Evolutionary conservation across 2,329 filamentous ascomycete genomes (phyloP).

Genomic region (Beauveria caledonica): DNA sequence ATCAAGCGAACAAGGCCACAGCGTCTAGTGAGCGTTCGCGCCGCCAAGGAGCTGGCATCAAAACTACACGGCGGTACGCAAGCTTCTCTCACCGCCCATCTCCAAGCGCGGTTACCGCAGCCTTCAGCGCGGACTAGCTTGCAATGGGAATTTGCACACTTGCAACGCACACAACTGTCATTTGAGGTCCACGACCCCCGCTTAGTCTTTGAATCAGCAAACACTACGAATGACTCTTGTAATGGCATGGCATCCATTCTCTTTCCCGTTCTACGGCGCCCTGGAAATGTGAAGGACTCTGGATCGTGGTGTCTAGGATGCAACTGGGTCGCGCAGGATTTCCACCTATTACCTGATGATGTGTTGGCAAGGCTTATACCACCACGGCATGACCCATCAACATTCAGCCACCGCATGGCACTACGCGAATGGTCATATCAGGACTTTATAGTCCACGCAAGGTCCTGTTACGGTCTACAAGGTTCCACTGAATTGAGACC

Average conservation of each 20-base stretch:
- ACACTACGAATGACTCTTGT: background rate
- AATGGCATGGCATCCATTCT: constrained; percentile 3
- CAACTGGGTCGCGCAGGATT: background rate
- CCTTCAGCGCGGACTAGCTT: too few relatives aligned
- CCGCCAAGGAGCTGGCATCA: constrained; percentile 21
- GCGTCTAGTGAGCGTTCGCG: constrained; percentile 22
- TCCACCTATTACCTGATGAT: background rate
- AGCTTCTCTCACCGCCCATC: background rate
- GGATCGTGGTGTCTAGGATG: background rate
- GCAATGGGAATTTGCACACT: background rate
- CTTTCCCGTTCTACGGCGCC: background rate
- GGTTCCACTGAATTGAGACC: background rate
- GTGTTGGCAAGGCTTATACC: background rate
- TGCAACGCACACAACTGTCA: background rate
- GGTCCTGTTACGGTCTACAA: background rate
- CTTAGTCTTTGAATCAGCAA: too few relatives aligned
- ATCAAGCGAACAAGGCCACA: constrained; percentile 13
- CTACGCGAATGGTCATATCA: constrained; percentile 6
- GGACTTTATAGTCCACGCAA: background rate
- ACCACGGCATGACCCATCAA: background rate
- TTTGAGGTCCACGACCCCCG: background rate
- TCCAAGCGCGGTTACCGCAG: background rate
- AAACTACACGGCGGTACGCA: constrained; percentile 19
- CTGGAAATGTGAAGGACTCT: background rate
- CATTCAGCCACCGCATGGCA: background rate